phyloP scores from a whole-genome alignment of 1,284 basidiomycete species.

The Crepidotus sp. region DNA sequence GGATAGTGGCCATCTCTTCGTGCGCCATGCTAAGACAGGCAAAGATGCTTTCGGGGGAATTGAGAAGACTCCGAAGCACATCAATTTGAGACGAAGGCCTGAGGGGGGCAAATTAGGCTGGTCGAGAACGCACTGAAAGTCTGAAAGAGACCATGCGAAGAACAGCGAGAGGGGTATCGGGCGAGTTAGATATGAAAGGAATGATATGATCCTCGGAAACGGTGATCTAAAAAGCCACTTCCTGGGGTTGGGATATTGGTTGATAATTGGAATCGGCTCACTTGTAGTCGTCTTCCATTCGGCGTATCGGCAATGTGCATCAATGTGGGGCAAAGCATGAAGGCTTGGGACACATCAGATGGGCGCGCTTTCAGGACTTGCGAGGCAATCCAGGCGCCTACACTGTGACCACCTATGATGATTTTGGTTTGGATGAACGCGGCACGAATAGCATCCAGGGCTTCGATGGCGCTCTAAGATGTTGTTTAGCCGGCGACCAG shows the following conservation, averaged over 20 bases:
- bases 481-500: not conserved
- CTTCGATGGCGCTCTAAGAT: slow-evolving; percentile 42
- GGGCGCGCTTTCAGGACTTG: slow-evolving; percentile 47
- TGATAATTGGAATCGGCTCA: slow-evolving; percentile 19
- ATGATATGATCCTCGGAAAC: slow-evolving; percentile 34
- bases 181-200: slow-evolving; percentile 23
- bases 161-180: slow-evolving; percentile 19
- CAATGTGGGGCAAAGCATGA: slow-evolving; percentile 54
- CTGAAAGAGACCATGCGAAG: slow-evolving; percentile 15
- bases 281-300: slow-evolving; percentile 41
- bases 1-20: slow-evolving; percentile 52
- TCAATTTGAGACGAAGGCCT: slow-evolving; percentile 42
- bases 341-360: slow-evolving; percentile 25
- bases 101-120: slow-evolving; percentile 24
- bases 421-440: slow-evolving; percentile 31
- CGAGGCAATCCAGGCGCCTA: slow-evolving; percentile 51
- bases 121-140: slow-evolving; percentile 16
- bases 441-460: slow-evolving; percentile 35
- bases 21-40: slow-evolving; percentile 48
- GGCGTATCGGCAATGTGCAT: slow-evolving; percentile 46
- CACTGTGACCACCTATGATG: slow-evolving; percentile 49
- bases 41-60: slow-evolving; percentile 38
- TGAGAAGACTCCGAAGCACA: slow-evolving; percentile 40
- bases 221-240: slow-evolving; percentile 44
- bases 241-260: not conserved